These are phyloP conservation scores for Suhomyces faveliae DNA, from an alignment of 805 yeast species.

Conservation along the genomic window DNA sequence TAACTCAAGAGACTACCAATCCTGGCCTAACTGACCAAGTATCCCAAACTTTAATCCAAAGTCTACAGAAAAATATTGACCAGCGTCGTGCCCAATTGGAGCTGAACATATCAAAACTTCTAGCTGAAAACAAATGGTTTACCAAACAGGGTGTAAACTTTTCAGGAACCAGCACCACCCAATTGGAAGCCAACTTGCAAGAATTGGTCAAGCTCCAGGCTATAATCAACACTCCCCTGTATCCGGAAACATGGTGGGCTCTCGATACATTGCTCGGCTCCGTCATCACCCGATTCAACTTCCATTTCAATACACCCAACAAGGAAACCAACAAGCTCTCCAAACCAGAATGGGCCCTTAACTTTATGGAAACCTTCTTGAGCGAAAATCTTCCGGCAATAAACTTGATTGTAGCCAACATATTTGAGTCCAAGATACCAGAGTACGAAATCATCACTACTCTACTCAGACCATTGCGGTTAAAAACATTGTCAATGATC, in stretches of 20 bases:
- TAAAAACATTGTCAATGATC: slow-evolving; percentile 36
- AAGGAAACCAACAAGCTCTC: slow-evolving; percentile 61
- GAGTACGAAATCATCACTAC: slow-evolving; percentile 45
- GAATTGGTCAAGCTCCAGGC: slow-evolving; percentile 33
- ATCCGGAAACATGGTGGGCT: slow-evolving; percentile 49
- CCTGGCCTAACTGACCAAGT: not conserved
- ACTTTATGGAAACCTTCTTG: slow-evolving; percentile 46
- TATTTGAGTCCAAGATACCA: slow-evolving; percentile 30
- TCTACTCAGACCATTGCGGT: slow-evolving; percentile 45
- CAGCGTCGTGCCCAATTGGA: slow-evolving; percentile 1
- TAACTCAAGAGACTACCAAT: not conserved
- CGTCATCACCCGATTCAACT: slow-evolving; percentile 51
- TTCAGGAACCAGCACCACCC: not conserved
- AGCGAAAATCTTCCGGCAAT: slow-evolving; percentile 39
- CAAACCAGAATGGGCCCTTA: slow-evolving; percentile 71
- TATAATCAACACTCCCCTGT: slow-evolving; percentile 22
- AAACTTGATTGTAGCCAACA: slow-evolving; percentile 36
- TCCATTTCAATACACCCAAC: slow-evolving; percentile 53
- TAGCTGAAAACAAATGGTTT: not conserved
- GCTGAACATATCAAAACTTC: not conserved
- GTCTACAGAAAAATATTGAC: not conserved
- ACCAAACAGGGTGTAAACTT: not conserved
- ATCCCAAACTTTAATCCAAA: not conserved
- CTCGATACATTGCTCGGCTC: slow-evolving; percentile 46
- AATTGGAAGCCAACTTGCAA: not conserved